These are phyloP conservation scores for Leavenworthia alabamica DNA, from an alignment of 345 rosid species.

Conservation along the genomic window DNA sequence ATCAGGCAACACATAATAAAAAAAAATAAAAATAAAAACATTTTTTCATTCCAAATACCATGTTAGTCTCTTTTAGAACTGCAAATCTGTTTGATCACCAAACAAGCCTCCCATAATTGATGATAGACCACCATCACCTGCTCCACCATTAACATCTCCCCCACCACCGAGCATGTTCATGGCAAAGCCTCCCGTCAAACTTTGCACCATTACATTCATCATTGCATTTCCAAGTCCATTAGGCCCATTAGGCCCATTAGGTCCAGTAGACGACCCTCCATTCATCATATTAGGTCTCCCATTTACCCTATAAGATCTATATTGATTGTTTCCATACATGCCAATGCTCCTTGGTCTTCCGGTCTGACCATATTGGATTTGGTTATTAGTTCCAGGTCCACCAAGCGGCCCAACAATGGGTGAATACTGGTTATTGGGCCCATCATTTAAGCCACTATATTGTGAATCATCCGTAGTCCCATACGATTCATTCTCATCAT, in stretches of 20 bases:
- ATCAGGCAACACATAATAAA: not conserved
- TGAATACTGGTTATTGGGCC: not conserved
- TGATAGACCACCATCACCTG: constrained; percentile 4
- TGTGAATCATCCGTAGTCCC: constrained; percentile 5
- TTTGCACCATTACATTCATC: constrained; percentile 22
- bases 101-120: constrained; percentile 13
- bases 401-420: constrained; percentile 9
- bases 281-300: too few species aligned
- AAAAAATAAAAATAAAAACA: not conserved
- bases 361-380: constrained; percentile 10
- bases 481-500: constrained; percentile 13
- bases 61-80: not conserved
- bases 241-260: not conserved
- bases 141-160: constrained; percentile 6
- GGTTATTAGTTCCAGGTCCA: constrained; percentile 5
- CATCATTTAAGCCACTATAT: not conserved
- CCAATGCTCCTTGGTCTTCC: not conserved
- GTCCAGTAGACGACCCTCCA: too few species aligned
- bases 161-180: constrained; percentile 24
- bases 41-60: not conserved
- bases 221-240: not conserved
- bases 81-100: not conserved
- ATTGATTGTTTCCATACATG: constrained; percentile 13
- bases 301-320: not conserved
- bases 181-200: constrained; percentile 16